Evolutionary conservation across 768 basidiomycete species (phyloP).

Genomic region (Mycena leptocephala): DNA sequence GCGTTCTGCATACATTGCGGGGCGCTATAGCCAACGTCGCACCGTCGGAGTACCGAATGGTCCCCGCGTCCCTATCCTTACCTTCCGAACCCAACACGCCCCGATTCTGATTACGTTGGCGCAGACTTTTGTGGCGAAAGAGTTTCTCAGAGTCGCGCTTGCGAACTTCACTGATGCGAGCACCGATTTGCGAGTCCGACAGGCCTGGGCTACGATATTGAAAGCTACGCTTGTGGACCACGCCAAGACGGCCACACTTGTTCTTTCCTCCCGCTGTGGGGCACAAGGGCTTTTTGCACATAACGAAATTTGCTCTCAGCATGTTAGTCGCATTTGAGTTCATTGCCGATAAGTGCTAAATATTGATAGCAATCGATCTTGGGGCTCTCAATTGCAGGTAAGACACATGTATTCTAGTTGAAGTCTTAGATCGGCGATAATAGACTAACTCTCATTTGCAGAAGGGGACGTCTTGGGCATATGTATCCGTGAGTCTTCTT

Average conservation of each 20-base stretch:
- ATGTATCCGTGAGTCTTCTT: constrained; percentile 53
- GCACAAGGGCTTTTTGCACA: constrained; percentile 6
- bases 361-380: background rate
- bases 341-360: background rate
- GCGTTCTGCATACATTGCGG: background rate
- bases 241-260: background rate
- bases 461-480: constrained; percentile 63
- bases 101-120: constrained; percentile 4
- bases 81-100: constrained; percentile 8
- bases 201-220: background rate
- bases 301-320: constrained; percentile 3
- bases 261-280: background rate
- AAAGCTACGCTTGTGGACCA: background rate
- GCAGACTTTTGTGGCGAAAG: background rate
- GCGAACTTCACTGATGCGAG: background rate
- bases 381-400: background rate
- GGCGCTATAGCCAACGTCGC: constrained; percentile 19
- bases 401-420: too few relatives aligned
- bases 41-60: background rate
- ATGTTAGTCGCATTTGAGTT: background rate
- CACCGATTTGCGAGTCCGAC: background rate
- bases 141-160: background rate
- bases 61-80: background rate
- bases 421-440: too few relatives aligned
- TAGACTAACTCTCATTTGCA: constrained; percentile 56